Conservation (phyloP, 768 basidiomycete species). For the Neoboletus brunneissimus region DNA sequence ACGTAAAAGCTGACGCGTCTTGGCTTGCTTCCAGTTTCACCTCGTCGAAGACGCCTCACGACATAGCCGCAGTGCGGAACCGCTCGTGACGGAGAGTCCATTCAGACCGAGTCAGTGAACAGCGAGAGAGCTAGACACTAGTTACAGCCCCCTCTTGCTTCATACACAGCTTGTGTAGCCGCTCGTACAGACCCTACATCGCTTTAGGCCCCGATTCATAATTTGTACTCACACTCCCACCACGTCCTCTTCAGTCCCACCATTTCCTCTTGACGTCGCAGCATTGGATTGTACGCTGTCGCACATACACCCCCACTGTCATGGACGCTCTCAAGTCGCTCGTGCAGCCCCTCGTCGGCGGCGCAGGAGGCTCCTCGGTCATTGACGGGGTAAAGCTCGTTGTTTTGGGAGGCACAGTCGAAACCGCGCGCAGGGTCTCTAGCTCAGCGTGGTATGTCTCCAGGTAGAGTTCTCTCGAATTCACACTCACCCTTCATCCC, state of each 20-base stretch:
- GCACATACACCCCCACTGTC: conserved; percentile 19
- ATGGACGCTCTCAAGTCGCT: conserved; percentile 85
- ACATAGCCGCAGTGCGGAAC: conserved; percentile 8
- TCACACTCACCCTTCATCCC: conserved; percentile 10
- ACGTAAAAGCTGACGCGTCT: conserved; percentile 37
- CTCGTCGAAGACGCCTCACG: not conserved
- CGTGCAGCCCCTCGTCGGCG: conserved; percentile 75
- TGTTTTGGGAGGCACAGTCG: conserved; percentile 83
- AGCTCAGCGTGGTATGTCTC: conserved; percentile 71
- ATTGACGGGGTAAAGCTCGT: conserved; percentile 90
- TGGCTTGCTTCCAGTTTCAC: conserved; percentile 30
- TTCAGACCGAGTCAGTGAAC: conserved; percentile 2
- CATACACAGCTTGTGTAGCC: conserved; percentile 26
- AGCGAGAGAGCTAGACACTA: not conserved
- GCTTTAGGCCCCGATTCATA: conserved; percentile 7
- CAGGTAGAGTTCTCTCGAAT: conserved; percentile 1
- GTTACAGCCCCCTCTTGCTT: not conserved
- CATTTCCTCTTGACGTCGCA: conserved; percentile 25
- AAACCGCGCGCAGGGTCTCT: conserved; percentile 78
- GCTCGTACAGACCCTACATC: not conserved
- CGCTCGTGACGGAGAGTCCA: not conserved
- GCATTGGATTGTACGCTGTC: conserved; percentile 39
- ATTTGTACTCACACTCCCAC: conserved; percentile 24
- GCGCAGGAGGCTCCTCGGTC: conserved; percentile 71
- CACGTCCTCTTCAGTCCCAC: conserved; percentile 19